Percentiles rank a stretch among this genome's conserved stretches.
Conservation (phyloP, 2,329 filamentous ascomycete species). For the Camillea tinctor region DNA sequence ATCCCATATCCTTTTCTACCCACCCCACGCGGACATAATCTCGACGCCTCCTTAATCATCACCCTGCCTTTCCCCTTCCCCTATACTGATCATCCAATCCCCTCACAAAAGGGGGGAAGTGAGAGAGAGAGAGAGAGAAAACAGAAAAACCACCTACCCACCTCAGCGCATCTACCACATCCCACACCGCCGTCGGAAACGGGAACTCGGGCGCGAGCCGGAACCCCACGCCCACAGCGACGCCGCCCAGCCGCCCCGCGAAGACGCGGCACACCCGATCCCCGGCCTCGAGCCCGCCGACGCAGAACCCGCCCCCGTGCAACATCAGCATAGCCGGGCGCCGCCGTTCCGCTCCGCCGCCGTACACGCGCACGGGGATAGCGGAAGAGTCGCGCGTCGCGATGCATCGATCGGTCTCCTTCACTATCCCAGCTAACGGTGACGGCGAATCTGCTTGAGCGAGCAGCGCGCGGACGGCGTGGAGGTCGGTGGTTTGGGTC, state of each 20-base stretch:
- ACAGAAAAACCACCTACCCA: neutral
- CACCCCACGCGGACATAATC: too few relatives aligned
- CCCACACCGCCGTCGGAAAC: constrained; percentile 2
- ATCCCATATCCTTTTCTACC: too few relatives aligned
- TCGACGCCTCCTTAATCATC: neutral
- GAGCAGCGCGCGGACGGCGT: too few relatives aligned
- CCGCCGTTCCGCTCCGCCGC: too few relatives aligned
- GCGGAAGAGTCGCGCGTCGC: neutral
- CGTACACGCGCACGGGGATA: neutral
- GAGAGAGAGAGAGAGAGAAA: neutral
- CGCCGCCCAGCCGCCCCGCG: constrained; percentile 2
- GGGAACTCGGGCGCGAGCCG: constrained; percentile 7
- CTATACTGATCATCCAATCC: neutral
- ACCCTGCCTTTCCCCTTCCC: neutral
- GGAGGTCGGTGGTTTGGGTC: too few relatives aligned
- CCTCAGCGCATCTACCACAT: constrained; percentile 1
- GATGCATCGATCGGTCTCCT: too few relatives aligned
- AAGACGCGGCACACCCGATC: neutral
- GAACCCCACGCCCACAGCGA: constrained; percentile 6
- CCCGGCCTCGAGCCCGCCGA: constrained; percentile 1
- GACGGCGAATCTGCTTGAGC: too few relatives aligned
- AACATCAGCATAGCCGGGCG: constrained; percentile 8
- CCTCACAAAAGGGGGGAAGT: neutral
- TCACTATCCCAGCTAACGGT: too few relatives aligned
- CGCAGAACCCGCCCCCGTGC: constrained; percentile 5